These are phyloP conservation scores for Melanomma pulvis-pyrius DNA, from an alignment of 495 filamentous ascomycete genomes.

Conservation along the genomic window DNA sequence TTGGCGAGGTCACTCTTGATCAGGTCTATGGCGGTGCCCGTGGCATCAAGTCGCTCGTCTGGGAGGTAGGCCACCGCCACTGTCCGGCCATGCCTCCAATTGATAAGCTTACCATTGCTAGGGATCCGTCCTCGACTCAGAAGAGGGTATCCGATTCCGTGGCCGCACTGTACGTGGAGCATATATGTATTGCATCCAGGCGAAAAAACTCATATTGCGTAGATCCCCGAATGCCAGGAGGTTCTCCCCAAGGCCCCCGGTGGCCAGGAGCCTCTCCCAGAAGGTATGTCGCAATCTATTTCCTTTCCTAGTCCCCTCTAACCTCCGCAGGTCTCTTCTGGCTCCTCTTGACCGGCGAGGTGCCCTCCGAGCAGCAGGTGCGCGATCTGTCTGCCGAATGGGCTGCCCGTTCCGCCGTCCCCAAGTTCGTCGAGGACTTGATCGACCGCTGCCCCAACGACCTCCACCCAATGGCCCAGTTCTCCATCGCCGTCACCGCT, in stretches of 20 bases:
- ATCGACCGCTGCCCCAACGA: constrained; percentile 98
- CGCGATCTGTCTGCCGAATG: constrained; percentile 96
- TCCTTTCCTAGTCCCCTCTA: constrained; percentile 92
- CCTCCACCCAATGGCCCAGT: constrained; percentile 99
- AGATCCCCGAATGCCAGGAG: constrained; percentile 98
- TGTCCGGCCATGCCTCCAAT: neutral
- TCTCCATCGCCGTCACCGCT: constrained; percentile 95
- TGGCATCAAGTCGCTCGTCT: constrained; percentile 97
- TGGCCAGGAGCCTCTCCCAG: constrained; percentile 92
- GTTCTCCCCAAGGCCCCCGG: constrained; percentile 94
- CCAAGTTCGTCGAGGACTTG: constrained; percentile 96
- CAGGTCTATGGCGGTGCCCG: constrained; percentile 99
- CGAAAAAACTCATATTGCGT: constrained; percentile 32
- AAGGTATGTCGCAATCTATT: constrained; percentile 59
- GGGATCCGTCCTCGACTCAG: constrained; percentile 95
- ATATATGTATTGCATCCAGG: neutral
- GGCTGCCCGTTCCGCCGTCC: constrained; percentile 94
- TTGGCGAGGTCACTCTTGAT: constrained; percentile 98
- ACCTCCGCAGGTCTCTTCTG: constrained; percentile 94
- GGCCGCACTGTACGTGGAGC: constrained; percentile 74
- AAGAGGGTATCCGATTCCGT: constrained; percentile 99
- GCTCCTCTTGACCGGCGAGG: constrained; percentile 96
- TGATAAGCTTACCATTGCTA: constrained; percentile 43
- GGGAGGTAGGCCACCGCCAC: constrained; percentile 66
- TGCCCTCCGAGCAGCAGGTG: constrained; percentile 96